Percentiles rank a stretch among this genome's conserved stretches.
phyloP scores from a whole-genome alignment of 495 filamentous ascomycete species.

The Hyphodiscus hymeniophilus region DNA sequence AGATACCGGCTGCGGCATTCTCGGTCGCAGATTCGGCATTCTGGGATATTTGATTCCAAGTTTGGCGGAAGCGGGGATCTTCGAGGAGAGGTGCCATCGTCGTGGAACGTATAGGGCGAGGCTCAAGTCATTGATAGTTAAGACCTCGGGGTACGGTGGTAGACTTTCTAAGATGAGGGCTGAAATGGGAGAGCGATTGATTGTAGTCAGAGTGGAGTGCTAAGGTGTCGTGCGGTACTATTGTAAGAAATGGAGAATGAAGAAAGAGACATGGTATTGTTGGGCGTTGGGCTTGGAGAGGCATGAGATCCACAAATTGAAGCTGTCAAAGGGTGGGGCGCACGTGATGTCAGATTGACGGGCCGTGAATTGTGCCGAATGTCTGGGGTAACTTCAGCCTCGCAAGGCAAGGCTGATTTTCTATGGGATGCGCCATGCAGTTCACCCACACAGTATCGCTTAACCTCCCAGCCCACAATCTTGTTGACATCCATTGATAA shows the following conservation, averaged over 20 bases:
- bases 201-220: background rate
- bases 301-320: background rate
- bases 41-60: conserved; percentile 86
- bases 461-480: no score
- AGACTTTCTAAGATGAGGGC: no score
- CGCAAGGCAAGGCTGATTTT: background rate
- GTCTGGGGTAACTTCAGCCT: background rate
- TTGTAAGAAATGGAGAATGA: background rate
- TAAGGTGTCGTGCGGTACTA: background rate
- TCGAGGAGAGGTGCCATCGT: conserved; percentile 50
- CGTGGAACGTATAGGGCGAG: background rate
- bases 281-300: background rate
- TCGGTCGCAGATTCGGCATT: conserved; percentile 91
- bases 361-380: no score
- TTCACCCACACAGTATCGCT: no score
- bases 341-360: background rate
- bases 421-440: no score
- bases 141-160: no score
- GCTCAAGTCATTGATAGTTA: background rate
- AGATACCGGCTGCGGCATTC: conserved; percentile 79
- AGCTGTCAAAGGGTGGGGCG: background rate
- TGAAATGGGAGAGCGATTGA: background rate
- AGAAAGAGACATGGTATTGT: background rate
- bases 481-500: no score
- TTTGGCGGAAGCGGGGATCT: conserved; percentile 90